Evolutionary conservation across 805 yeast genomes (phyloP), one percentile per base, ranked within the genome.

Genomic region (Pichia gijzeniarum): DNA sequence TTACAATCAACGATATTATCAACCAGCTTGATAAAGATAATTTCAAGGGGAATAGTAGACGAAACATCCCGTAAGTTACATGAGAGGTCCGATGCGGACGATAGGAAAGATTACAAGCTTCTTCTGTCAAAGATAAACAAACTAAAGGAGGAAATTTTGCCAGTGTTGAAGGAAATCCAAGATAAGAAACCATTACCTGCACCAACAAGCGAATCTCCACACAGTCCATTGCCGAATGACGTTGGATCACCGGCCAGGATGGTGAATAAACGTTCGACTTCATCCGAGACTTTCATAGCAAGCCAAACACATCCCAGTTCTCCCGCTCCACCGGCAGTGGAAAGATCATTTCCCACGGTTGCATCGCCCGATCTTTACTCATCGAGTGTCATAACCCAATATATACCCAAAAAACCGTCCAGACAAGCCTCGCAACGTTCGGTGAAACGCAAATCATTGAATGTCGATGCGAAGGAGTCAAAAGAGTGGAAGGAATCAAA

Each of bases 171-270:
- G 46, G 67, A 76, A 40, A 68, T 76, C 38, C 83, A 83, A 55
- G 89, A 83, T 60, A 64, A 76, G 51, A 74, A 78, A 54, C 88
- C 87, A 4, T 67, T 82, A 42, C 88, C 88, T 0, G 77, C 83
- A 0, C 88, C 85, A 6, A 73, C 47, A 5, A n/a, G 14, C 13
- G 33, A 14, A 7, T 25, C 10, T 25, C 10, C 28, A 6, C 10
- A 6, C 6, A 25, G 10, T 25, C 28, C 10, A 25, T 25, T 25
- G 10, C 28, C 6, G 9, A 25, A 25, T 25, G 28, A 25, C 10
- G 10, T 6, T 25, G 28, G 28, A 25, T 35, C 37, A 18, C 37
- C 28, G 12, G 25, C 38, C 5, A 30, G 33, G 13, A 30, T n/a
- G 8, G 14, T 30, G 6, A 30, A 30, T 12, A 30, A 30, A 30